A percentile compares a stretch with the other conserved stretches of the same genome.
Conservation (phyloP, 164 flowering plant genomes). For the Sedum album region DNA sequence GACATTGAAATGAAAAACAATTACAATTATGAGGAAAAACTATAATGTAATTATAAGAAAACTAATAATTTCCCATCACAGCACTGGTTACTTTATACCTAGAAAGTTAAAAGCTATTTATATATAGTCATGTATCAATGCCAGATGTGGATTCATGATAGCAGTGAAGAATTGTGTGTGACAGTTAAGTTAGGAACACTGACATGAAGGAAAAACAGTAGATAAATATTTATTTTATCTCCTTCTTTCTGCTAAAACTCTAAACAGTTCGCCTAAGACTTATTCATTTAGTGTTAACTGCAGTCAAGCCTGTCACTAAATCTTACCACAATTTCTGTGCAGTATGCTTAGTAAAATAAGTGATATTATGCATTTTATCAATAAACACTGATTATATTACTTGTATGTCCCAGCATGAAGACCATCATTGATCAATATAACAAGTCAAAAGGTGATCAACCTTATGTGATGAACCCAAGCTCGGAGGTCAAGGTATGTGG, state of each 20-base stretch:
- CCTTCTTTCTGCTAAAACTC: neutral
- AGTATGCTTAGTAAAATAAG: neutral
- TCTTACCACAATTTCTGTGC: neutral
- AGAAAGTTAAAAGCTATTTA: too few species aligned
- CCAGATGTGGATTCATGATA: too few species aligned
- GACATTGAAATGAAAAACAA: neutral
- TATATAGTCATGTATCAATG: too few species aligned
- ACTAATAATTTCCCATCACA: too few species aligned
- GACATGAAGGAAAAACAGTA: too few species aligned
- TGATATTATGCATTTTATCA: neutral
- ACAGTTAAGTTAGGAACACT: too few species aligned
- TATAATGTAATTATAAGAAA: neutral
- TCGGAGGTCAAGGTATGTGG: constrained; percentile 60
- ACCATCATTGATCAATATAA: constrained; percentile 52
- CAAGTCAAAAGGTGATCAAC: constrained; percentile 44
- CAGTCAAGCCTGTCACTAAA: neutral
- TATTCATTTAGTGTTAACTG: neutral
- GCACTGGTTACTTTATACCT: too few species aligned
- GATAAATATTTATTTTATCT: too few species aligned
- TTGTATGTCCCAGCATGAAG: constrained; percentile 45
- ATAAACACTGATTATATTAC: neutral
- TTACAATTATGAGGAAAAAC: neutral
- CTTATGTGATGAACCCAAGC: constrained; percentile 35
- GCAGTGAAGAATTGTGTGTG: too few species aligned
- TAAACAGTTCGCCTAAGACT: neutral